Evolutionary conservation across 2,329 filamentous ascomycete species (phyloP).

Genomic region (Ceratocystis lukuohia): DNA sequence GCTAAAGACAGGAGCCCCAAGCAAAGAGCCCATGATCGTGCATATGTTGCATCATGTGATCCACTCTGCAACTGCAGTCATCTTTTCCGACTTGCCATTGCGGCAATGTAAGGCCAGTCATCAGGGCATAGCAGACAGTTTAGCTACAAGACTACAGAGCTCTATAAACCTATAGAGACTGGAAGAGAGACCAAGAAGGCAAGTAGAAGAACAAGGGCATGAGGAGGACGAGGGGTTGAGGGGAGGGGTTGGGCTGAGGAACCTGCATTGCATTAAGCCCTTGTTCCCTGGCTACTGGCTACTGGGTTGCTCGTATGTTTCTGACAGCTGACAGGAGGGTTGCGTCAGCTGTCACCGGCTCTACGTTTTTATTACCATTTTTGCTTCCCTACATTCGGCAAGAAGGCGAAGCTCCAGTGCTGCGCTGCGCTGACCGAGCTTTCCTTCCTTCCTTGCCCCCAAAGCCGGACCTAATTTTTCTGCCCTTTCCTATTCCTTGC

Average conservation of each 20-base stretch:
- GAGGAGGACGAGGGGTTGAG: neutral
- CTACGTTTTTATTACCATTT: neutral
- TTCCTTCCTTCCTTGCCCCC: neutral
- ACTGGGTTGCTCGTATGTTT: neutral
- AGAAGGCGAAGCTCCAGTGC: neutral
- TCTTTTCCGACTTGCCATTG: neutral
- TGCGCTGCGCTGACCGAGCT: neutral
- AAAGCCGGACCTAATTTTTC: neutral
- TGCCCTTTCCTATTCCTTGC: neutral
- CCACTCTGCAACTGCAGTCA: neutral
- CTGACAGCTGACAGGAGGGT: neutral
- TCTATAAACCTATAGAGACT: too few species aligned
- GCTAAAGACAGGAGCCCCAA: neutral
- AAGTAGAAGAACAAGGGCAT: too few species aligned
- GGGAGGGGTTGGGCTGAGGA: constrained; percentile 6
- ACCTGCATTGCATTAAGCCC: neutral
- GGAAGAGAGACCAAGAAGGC: too few species aligned
- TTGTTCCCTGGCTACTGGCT: neutral
- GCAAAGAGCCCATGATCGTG: neutral
- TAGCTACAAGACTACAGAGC: too few species aligned
- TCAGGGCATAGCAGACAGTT: too few species aligned
- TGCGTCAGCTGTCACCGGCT: neutral
- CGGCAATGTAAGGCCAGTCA: neutral
- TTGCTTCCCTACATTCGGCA: neutral
- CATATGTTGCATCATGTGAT: constrained; percentile 3